Conservation (phyloP, 2,329 filamentous ascomycete genomes). For the Fusarium sp. region DNA sequence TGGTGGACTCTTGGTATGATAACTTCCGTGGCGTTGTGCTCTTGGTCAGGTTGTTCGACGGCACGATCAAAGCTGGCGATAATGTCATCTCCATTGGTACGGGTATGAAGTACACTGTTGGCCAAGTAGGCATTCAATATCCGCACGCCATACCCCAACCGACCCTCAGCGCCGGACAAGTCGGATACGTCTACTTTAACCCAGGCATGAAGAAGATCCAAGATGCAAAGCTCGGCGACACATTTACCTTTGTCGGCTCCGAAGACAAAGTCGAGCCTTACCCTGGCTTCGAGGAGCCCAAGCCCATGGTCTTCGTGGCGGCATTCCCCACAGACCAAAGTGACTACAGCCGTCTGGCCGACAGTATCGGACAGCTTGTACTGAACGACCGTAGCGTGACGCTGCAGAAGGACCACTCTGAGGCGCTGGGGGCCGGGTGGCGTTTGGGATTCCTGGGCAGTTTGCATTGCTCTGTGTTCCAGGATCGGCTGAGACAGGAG, state of each 20-base stretch:
- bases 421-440: slow-evolving; percentile 94
- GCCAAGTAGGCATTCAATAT: slow-evolving; percentile 97
- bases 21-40: slow-evolving; percentile 94
- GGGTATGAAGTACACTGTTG: slow-evolving; percentile 88
- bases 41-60: slow-evolving; percentile 91
- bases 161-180: slow-evolving; percentile 87
- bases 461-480: slow-evolving; percentile 98
- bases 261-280: slow-evolving; percentile 83
- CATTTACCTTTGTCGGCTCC: slow-evolving; percentile 84
- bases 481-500: slow-evolving; percentile 93
- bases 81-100: slow-evolving; percentile 90
- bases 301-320: slow-evolving; percentile 98
- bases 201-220: slow-evolving; percentile 98
- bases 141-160: slow-evolving; percentile 86
- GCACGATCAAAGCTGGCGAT: slow-evolving; percentile 84
- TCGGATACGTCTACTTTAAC: slow-evolving; percentile 97
- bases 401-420: slow-evolving; percentile 92
- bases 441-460: slow-evolving; percentile 95
- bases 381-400: slow-evolving; percentile 97
- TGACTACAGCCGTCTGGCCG: slow-evolving; percentile 87
- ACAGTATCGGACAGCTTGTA: slow-evolving; percentile 93
- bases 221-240: slow-evolving; percentile 96
- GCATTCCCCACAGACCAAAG: slow-evolving; percentile 94
- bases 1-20: slow-evolving; percentile 99
- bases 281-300: slow-evolving; percentile 95